Evolutionary conservation across 2,329 filamentous ascomycete species (phyloP), one percentile per base, ranked within the genome.

Genomic region (Myriosclerotinia curreyana): DNA sequence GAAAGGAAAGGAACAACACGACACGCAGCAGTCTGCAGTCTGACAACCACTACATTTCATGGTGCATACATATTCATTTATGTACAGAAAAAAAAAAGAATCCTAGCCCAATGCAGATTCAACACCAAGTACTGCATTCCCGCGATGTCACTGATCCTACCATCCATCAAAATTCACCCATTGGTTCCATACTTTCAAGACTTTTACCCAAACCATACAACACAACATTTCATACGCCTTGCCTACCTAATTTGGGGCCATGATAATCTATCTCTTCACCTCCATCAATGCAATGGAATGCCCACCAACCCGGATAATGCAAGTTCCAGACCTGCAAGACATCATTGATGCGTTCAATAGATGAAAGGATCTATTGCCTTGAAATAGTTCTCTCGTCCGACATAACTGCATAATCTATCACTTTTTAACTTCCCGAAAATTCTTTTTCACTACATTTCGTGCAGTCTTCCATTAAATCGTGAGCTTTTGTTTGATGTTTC

Each of bases 401-500:
- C 50, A 14, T 17, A 14, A 44, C 28, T 46, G 28, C 60, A 54
- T 62, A 54, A 62, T 62, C 60, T 38, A 62, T 62, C 49, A 62
- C 22, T 9, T 62, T 40, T 46, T 25, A 46, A 36, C 17, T 12
- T 34, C 50, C 36, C 25, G 49, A 53, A 5, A 42, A 31, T 11
- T 1, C 36, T 8, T 52, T 14, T 25, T 8, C n/a, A 48, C 40
- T 8, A 53, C 49, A 36, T 28, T 36, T 46, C 28, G 40, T 56
- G 20, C 11, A 48, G n/a, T n/a, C 22, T 56, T 56, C 28, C 5
- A 11, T 34, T 46, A 5, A 15, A 34, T 34, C 40, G 20, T 31
- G 28, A 34, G 14, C 20, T 25, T 34, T 46, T 44, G 40, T 31
- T 56, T 42, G 38, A n/a, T 56, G 38, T 56, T 44, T 56, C 53